Evolutionary conservation across 2,329 filamentous ascomycete genomes (phyloP).

Genomic region (Elsinoe australis): DNA sequence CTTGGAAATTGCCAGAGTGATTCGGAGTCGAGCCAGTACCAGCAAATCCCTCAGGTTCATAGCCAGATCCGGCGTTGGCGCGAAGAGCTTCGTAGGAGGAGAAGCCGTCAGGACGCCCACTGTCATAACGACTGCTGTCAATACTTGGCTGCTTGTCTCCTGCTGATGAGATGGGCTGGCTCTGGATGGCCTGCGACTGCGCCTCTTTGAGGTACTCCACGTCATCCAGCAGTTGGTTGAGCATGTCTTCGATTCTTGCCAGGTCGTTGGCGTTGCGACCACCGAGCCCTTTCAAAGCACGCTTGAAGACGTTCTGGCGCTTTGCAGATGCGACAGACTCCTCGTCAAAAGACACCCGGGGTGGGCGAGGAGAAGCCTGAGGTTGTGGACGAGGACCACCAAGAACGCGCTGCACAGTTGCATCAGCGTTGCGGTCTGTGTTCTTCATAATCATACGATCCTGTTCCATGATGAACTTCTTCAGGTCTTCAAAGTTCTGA

Average conservation of each 20-base stretch:
- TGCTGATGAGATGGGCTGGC: conserved; percentile 20
- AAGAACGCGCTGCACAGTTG: conserved; percentile 72
- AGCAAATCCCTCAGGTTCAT: conserved; percentile 74
- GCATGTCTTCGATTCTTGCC: conserved; percentile 78
- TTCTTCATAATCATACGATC: conserved; percentile 82
- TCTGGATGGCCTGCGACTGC: conserved; percentile 28
- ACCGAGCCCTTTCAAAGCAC: conserved; percentile 85
- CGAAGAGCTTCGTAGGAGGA: conserved; percentile 64
- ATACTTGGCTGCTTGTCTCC: conserved; percentile 19
- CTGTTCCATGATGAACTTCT: conserved; percentile 80
- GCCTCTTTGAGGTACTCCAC: conserved; percentile 59
- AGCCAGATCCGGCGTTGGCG: conserved; percentile 62
- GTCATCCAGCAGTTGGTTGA: conserved; percentile 84
- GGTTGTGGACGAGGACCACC: conserved; percentile 82
- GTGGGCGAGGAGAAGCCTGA: conserved; percentile 51
- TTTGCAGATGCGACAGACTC: conserved; percentile 59
- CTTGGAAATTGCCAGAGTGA: conserved; percentile 37
- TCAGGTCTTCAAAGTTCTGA: conserved; percentile 91
- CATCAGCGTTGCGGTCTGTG: conserved; percentile 80
- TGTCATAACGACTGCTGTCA: neutral
- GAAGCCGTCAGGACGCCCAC: conserved; percentile 40
- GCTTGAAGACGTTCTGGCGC: conserved; percentile 87
- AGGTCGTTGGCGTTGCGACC: conserved; percentile 83
- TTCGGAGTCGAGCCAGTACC: conserved; percentile 67
- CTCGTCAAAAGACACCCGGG: conserved; percentile 43